Evolutionary conservation across 2,329 filamentous ascomycete species (phyloP).

Genomic region (Ceratocystis lukuohia): DNA sequence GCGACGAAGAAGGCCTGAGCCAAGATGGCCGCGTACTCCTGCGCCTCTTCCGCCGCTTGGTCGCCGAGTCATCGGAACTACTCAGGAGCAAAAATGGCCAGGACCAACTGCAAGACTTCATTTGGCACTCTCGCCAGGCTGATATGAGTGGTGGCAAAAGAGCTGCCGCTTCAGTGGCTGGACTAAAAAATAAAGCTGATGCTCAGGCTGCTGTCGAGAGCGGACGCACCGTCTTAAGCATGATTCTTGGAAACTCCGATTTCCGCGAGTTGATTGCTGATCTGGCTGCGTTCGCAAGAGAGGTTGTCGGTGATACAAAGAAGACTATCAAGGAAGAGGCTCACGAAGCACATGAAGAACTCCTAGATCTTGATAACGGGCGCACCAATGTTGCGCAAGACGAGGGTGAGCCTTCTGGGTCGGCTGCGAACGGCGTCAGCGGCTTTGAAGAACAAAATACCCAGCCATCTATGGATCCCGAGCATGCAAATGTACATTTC

Average conservation of each 20-base stretch:
- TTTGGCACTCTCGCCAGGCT: constrained; percentile 74
- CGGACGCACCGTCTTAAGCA: constrained; percentile 64
- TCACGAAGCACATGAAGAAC: constrained; percentile 35
- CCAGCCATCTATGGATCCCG: constrained; percentile 38
- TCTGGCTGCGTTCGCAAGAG: constrained; percentile 60
- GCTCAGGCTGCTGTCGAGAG: constrained; percentile 51
- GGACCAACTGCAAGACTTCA: constrained; percentile 82
- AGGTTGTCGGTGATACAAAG: constrained; percentile 78
- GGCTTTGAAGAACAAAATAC: constrained; percentile 48
- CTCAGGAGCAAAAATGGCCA: constrained; percentile 66
- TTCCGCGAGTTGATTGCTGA: constrained; percentile 80
- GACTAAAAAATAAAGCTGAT: constrained; percentile 55
- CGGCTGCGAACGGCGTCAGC: constrained; percentile 25
- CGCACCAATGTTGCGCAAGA: constrained; percentile 25
- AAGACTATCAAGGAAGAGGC: constrained; percentile 65
- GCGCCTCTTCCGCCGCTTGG: constrained; percentile 57
- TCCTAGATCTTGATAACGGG: constrained; percentile 6
- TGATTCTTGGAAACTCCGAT: constrained; percentile 82
- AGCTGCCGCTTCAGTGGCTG: constrained; percentile 47
- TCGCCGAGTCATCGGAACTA: constrained; percentile 70
- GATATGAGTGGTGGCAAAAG: constrained; percentile 53
- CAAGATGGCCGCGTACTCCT: constrained; percentile 61
- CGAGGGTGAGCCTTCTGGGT: background rate
- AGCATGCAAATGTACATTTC: background rate
- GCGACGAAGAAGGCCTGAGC: constrained; percentile 42